Base-by-base conservation (phyloP, 495 filamentous ascomycete genomes). In the Penicillium cosmopolitanum region DNA sequence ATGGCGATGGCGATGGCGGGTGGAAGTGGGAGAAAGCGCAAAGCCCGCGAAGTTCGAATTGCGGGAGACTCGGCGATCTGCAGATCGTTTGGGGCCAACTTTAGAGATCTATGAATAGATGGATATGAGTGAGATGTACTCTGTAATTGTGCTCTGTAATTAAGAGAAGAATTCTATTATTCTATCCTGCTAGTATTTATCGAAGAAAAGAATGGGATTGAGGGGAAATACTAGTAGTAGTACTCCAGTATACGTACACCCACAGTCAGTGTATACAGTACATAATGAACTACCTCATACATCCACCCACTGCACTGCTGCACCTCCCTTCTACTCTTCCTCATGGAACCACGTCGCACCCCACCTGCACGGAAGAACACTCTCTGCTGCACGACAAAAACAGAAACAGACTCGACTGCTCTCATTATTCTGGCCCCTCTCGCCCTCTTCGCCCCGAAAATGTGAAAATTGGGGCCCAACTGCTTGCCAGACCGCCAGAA, bases 401-500 rank as follows among this genome's bases (percentile, higher is more conserved):
- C 19, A 34, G 19, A 9, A 55, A 50, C 18, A 28, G 42, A 18
- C 10, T 52, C 53, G 57, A 44, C 52, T 36, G 51, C 38, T 61
- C 62, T 62, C 60, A 10, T 28, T 28, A 19, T 48, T n/a, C 18
- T 13, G 6, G 8, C 21, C 46, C 19, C 21, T 6, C 16, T 44
- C n/a, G 42, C 28, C 6, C 28, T 31, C 6, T 9, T 31, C 28
- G 42, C n/a, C 42, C n/a, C 28, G 36, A 38, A 38, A 38, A 38
- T 4, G 36, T 35, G 40, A 50, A 50, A 46, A 54, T 3, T 50
- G 60, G 60, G 51, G 51, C 50, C n/a, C 11, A 15, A 38, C 36
- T n/a, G 10, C 36, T 13, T 4, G 55, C 61, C 58, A 63, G 67
- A 70, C 67, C 67, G 67, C 67, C 53, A 70, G 64, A 66, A 57